Percentiles rank a stretch among this genome's conserved stretches.
Evolutionary conservation across 2,329 filamentous ascomycete genomes (phyloP).

Genomic region (Immersiporthe knoxdaviesiana): DNA sequence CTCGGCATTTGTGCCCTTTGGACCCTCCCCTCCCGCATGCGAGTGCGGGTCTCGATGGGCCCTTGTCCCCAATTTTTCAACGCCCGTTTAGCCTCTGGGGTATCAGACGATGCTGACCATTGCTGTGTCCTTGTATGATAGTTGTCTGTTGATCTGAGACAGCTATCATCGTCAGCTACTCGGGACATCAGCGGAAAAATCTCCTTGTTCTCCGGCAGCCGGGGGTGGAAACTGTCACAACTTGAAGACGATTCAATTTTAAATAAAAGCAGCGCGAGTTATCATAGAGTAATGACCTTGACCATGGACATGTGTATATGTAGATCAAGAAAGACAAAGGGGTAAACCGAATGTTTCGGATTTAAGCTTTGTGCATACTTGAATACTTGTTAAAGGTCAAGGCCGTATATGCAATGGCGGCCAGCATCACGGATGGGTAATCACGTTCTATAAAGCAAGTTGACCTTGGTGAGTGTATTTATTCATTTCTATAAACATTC

Average conservation of each 20-base stretch:
- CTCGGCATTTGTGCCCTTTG: slow-evolving; percentile 14
- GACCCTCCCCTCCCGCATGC: background rate
- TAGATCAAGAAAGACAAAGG: slow-evolving; percentile 15
- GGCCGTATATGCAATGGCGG: background rate
- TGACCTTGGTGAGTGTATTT: background rate
- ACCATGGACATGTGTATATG: slow-evolving; percentile 1
- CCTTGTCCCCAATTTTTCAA: slow-evolving; percentile 9
- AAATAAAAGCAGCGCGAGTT: background rate
- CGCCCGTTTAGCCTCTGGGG: slow-evolving; percentile 22
- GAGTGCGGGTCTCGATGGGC: background rate
- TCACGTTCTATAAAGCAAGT: background rate
- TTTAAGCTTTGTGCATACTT: background rate
- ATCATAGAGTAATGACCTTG: slow-evolving; percentile 12
- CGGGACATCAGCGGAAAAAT: slow-evolving; percentile 13
- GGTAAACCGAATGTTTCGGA: background rate
- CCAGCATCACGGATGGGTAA: background rate
- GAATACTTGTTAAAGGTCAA: background rate
- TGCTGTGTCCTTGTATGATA: slow-evolving; percentile 6
- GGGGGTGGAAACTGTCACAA: background rate
- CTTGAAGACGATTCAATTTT: slow-evolving; percentile 4
- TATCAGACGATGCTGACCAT: slow-evolving; percentile 22
- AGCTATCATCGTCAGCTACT: background rate
- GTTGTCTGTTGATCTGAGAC: slow-evolving; percentile 6
- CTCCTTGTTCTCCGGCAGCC: slow-evolving; percentile 6
- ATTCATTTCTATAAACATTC: background rate